These are phyloP conservation scores for Logfia minima DNA, from an alignment of 129 eudicot genomes.

Conservation along the genomic window DNA sequence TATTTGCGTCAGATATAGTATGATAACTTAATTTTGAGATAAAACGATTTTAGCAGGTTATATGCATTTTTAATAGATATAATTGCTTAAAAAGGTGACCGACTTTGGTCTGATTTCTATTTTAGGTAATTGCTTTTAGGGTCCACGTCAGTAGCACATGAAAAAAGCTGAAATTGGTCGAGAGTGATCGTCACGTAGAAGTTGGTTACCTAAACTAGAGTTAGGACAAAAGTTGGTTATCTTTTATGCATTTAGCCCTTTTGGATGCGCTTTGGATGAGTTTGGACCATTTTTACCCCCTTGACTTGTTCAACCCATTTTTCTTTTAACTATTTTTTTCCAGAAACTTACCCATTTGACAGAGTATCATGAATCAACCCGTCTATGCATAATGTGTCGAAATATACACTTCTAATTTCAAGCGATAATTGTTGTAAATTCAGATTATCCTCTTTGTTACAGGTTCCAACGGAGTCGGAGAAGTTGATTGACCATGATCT, in stretches of 20 bases:
- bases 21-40: too few species aligned
- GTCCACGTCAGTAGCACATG: too few species aligned
- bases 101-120: not conserved
- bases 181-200: too few species aligned
- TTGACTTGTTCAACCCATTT: not conserved
- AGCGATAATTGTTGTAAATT: not conserved
- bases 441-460: slow-evolving; percentile 21
- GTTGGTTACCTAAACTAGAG: not conserved
- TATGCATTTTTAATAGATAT: too few species aligned
- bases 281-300: not conserved
- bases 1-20: too few species aligned
- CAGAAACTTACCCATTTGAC: not conserved
- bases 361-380: not conserved
- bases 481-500: slow-evolving; percentile 68
- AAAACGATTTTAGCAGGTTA: not conserved
- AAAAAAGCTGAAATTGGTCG: too few species aligned
- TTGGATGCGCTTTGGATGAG: not conserved
- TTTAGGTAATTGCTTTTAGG: not conserved
- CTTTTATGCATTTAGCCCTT: not conserved
- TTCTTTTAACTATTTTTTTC: not conserved
- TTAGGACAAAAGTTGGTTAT: not conserved
- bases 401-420: too few species aligned
- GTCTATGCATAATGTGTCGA: too few species aligned
- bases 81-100: not conserved
- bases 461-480: slow-evolving; percentile 82